A percentile compares a stretch with the other conserved stretches of the same genome.
Evolutionary conservation across 2,329 filamentous ascomycete genomes (phyloP).

Genomic region (Hirsutella rhossiliensis): DNA sequence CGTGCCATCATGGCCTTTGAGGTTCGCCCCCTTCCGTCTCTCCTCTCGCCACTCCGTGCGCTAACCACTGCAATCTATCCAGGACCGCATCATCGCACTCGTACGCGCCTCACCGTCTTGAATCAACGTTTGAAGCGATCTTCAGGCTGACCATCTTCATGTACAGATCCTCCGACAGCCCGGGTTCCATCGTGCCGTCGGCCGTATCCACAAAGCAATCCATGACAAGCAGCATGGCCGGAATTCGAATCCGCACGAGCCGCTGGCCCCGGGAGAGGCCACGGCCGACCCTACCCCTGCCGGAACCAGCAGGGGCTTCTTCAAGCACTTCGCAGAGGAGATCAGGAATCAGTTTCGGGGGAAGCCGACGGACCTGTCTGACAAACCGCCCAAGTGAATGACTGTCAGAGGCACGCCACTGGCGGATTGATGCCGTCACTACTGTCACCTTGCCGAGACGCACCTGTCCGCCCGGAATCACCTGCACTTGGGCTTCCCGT

Average conservation of each 20-base stretch:
- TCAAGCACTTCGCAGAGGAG: slow-evolving; percentile 37
- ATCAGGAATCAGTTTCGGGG: slow-evolving; percentile 36
- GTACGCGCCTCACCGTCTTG: slow-evolving; percentile 9
- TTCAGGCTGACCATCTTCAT: not conserved
- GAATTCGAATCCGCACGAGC: slow-evolving; percentile 37
- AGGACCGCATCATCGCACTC: slow-evolving; percentile 21
- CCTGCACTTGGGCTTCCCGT: too few relatives aligned
- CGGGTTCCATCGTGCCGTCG: slow-evolving; percentile 38
- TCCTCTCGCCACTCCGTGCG: not conserved
- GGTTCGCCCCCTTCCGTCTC: slow-evolving; percentile 6
- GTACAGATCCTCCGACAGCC: slow-evolving; percentile 36
- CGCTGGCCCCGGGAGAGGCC: slow-evolving; percentile 38
- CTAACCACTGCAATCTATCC: slow-evolving; percentile 5
- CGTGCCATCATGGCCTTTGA: slow-evolving; percentile 22
- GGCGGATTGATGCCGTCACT: not conserved
- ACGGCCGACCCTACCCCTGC: slow-evolving; percentile 23
- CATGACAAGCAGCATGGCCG: slow-evolving; percentile 36
- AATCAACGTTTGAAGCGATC: too few relatives aligned
- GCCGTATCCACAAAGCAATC: slow-evolving; percentile 37
- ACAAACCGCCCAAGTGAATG: slow-evolving; percentile 13
- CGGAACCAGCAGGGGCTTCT: slow-evolving; percentile 19
- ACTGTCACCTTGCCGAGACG: not conserved
- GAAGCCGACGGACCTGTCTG: slow-evolving; percentile 26
- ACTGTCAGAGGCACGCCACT: too few relatives aligned
- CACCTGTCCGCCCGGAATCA: too few relatives aligned